Evolutionary conservation across 2,329 filamentous ascomycete species (phyloP), one percentile per base, ranked within the genome.

Genomic region (Fusarium buharicum): DNA sequence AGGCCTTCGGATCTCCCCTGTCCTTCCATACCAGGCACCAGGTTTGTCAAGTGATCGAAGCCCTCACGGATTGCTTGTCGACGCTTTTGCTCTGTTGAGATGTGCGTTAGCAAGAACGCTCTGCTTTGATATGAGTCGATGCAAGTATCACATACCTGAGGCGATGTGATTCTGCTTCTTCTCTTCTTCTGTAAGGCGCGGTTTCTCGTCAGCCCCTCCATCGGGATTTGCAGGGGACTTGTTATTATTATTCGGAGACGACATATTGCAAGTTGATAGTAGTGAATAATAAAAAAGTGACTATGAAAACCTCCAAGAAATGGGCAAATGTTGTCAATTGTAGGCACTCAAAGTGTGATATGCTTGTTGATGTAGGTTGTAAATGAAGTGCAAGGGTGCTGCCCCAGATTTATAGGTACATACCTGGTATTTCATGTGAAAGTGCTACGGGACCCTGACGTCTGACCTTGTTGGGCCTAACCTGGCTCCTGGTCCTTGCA

Each of bases 1-100:
- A 92, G 82, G 24, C 91, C 91, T 75, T 97, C 93, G 63, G 91
- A 95, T 40, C 92, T 87, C 1, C 90, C 93, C 71, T 93, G 90
- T 1, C 93, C 93, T 69, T 91, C 85, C 49, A 96, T 82, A 1
- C 91, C 92, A 0, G 93, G 93, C 1, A 96, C 91, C 28, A 96
- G 82, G 49, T 88, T 85, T 14, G 91, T 91, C 22, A 97, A 83
- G 30, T 88, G 85, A 74, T 96, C 92, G 74, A 96, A 96, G 53
- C 90, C 91, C 55, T 91, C 87, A 41, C 93, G 85, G 65, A 97
- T 96, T 13, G 90, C 90, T 57, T 80, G 74, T 27, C 80, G 73
- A 33, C 79, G 74, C 64, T 82, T 80, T 66, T 81, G 74, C 70
- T 82, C 77, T 80, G 53, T 38, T 34, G 12, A 33, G 16, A 38